Evolutionary conservation across 2,329 filamentous ascomycete genomes (phyloP), one percentile per base, ranked within the genome.

Genomic region (Pyrenochaeta sp.): DNA sequence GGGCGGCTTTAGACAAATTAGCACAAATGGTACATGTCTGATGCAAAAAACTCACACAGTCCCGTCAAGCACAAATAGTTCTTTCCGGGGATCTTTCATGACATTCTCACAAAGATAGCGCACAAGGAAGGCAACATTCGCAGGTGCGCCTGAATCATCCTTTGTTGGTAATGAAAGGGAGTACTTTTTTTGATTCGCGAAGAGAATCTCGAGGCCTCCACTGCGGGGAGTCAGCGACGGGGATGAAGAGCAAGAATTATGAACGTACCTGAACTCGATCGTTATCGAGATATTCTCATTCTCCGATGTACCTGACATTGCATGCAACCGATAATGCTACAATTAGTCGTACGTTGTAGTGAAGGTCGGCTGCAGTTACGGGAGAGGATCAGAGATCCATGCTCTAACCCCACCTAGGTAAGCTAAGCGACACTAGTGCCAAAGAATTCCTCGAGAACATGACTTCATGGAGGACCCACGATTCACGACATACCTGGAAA

Each of bases 181-280:
- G 68, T 93, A 89, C 58, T 85, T 87, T 42, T 87, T 83, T 72
- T 90, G 79, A 68, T 96, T 87, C 21, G 86, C 84, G 74, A 99
- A 99, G 55, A 99, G 86, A 76, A 96, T 88, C 75, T 99, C 94
- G 13, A 99, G 82, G 15, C 94, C 94, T 51, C 94, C 94, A 54
- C 94, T 79, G 35, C 18, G 41, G 11, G 42, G 8, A 19, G 41
- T 62, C 28, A 62, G 55, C 22, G 22, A 26, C 6, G 3, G 7
- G n/a, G 4, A 11, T 3, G 11, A 10, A 27, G 5, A 26, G 10
- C 8, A 13, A 19, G 22, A n/a, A 3, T 7, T 6, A 69, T 76
- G 51, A 74, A 88, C 18, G 4, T 44, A 46, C 86, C 81, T 84
- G 67, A 94, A 93, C 69, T 94, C 89, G 19, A 94, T 83, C 4